A percentile compares a stretch with the other conserved stretches of the same genome.
Conservation (phyloP, 2,329 filamentous ascomycete genomes). For the Aureobasidium sp. region DNA sequence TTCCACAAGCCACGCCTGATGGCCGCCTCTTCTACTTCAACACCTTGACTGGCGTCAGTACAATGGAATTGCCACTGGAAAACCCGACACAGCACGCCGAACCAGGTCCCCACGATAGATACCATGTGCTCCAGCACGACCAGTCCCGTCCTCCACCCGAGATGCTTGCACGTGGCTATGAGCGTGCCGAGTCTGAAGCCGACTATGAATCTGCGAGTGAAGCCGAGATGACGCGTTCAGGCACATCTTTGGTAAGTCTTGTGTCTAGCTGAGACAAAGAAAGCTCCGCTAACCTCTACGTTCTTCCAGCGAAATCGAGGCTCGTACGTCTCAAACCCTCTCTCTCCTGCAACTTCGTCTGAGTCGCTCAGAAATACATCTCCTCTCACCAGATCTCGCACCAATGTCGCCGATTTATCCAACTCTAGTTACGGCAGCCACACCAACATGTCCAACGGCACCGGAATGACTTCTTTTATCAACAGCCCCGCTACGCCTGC, state of each 20-base stretch:
- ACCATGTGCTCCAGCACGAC: constrained; percentile 81
- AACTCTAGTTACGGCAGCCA: constrained; percentile 44
- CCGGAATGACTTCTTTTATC: constrained; percentile 49
- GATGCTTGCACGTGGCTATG: constrained; percentile 76
- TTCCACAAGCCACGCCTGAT: constrained; percentile 91
- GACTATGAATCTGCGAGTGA: constrained; percentile 84
- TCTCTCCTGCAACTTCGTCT: constrained; percentile 85
- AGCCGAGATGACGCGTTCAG: constrained; percentile 64
- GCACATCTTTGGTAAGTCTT: constrained; percentile 58
- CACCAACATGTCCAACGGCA: constrained; percentile 38
- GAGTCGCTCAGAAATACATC: constrained; percentile 75
- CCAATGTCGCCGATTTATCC: constrained; percentile 42
- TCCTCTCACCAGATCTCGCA: constrained; percentile 50
- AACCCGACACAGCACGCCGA: constrained; percentile 76
- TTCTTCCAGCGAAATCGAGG: constrained; percentile 52
- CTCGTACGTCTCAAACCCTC: constrained; percentile 59
- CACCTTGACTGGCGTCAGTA: constrained; percentile 90
- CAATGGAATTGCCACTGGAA: constrained; percentile 89
- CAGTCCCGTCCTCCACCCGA: constrained; percentile 85
- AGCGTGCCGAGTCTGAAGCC: constrained; percentile 74
- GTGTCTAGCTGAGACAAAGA: constrained; percentile 20
- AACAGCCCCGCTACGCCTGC: constrained; percentile 42
- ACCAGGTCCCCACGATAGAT: constrained; percentile 78
- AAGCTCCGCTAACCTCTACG: background rate
- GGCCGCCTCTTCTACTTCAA: constrained; percentile 97